Conservation (phyloP, 2,329 filamentous ascomycete species). For the Fusarium palustre region DNA sequence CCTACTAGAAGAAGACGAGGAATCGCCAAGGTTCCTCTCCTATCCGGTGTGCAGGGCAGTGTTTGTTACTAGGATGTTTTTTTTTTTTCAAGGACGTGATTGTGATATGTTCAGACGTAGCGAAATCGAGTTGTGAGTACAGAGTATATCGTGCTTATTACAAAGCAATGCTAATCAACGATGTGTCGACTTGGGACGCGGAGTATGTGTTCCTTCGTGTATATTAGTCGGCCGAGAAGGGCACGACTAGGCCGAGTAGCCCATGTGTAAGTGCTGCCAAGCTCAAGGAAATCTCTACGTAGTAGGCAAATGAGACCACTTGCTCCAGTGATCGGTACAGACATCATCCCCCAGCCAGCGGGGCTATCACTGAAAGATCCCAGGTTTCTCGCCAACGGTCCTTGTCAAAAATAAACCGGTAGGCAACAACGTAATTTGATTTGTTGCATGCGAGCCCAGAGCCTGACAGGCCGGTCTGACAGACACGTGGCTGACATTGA, state of each 20-base stretch:
- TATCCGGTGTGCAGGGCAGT: slow-evolving; percentile 24
- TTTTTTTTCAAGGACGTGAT: slow-evolving; percentile 1
- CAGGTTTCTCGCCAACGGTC: slow-evolving; percentile 23
- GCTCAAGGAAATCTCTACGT: slow-evolving; percentile 27
- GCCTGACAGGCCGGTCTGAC: slow-evolving; percentile 16
- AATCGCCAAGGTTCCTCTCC: slow-evolving; percentile 9
- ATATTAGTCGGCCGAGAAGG: slow-evolving; percentile 43
- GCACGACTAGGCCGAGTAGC: slow-evolving; percentile 38
- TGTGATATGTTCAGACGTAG: slow-evolving; percentile 19
- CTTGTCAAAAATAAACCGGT: slow-evolving; percentile 17
- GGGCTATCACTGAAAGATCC: slow-evolving; percentile 28
- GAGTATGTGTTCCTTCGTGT: slow-evolving; percentile 32
- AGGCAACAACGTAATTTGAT: slow-evolving; percentile 25
- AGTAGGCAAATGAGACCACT: slow-evolving; percentile 19
- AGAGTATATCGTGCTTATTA: slow-evolving; percentile 23
- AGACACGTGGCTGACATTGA: slow-evolving; percentile 35
- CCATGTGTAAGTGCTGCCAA: slow-evolving; percentile 37
- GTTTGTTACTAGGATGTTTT: not conserved
- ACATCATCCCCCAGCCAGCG: slow-evolving; percentile 32
- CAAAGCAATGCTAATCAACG: slow-evolving; percentile 18
- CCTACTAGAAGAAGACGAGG: slow-evolving; percentile 19
- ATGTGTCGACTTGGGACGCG: slow-evolving; percentile 27
- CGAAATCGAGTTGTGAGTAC: slow-evolving; percentile 12
- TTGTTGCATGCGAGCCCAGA: slow-evolving; percentile 22
- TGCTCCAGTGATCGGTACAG: slow-evolving; percentile 27